Evolutionary conservation across 331 rosid genomes (phyloP).

Genomic region (Saraca asoca): DNA sequence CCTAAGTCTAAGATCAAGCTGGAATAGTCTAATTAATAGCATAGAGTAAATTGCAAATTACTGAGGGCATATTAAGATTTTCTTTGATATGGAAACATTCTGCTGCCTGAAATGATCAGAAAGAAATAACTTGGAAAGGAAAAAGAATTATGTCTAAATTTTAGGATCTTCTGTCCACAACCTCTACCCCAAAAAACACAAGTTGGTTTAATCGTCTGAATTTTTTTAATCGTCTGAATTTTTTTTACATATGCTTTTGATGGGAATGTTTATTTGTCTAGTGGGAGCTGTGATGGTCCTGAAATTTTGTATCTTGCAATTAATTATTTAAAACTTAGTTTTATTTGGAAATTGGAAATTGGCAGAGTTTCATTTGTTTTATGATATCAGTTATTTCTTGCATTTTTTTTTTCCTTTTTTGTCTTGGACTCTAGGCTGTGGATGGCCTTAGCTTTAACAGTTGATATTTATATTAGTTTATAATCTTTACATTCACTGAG

Average conservation of each 20-base stretch:
- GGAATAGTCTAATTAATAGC: too few relatives aligned
- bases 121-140: conserved; percentile 1
- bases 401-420: too few relatives aligned
- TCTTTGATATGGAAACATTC: not conserved
- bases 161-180: too few relatives aligned
- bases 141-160: too few relatives aligned
- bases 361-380: not conserved
- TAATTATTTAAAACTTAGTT: not conserved
- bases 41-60: too few relatives aligned
- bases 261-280: not conserved
- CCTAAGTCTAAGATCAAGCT: not conserved
- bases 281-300: conserved; percentile 6
- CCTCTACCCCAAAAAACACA: too few relatives aligned
- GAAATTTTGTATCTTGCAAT: conserved; percentile 1
- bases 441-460: too few relatives aligned
- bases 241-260: conserved; percentile 19
- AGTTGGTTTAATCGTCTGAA: not conserved
- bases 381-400: conserved; percentile 23
- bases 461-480: too few relatives aligned
- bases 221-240: conserved; percentile 16
- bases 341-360: not conserved
- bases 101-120: not conserved
- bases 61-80: not conserved
- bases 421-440: too few relatives aligned
- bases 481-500: too few relatives aligned